Conservation (phyloP, 2,329 filamentous ascomycete genomes). For the Grosmannia penicillata region DNA sequence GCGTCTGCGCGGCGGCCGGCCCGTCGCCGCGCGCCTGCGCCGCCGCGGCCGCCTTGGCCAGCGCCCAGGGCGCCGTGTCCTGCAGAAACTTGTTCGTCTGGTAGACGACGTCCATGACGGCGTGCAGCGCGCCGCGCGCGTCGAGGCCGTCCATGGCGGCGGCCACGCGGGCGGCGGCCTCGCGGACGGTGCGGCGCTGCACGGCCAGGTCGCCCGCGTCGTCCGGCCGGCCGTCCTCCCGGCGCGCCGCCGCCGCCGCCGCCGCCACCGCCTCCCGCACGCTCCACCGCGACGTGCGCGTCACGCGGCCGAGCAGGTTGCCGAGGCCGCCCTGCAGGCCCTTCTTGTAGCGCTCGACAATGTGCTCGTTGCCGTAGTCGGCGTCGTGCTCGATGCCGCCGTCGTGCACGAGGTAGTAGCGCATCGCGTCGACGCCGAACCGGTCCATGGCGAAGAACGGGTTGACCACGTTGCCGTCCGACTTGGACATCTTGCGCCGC, state of each 20-base stretch:
- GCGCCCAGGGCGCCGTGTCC: constrained; percentile 52
- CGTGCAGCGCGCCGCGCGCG: constrained; percentile 48
- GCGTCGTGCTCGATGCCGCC: constrained; percentile 66
- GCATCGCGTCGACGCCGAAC: constrained; percentile 75
- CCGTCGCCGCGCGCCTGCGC: constrained; percentile 22
- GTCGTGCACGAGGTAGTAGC: constrained; percentile 75
- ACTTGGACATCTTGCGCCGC: constrained; percentile 91
- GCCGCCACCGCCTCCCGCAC: constrained; percentile 40
- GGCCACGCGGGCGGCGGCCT: constrained; percentile 26
- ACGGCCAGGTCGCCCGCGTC: constrained; percentile 6
- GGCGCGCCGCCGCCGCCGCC: constrained; percentile 1
- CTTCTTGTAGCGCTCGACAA: constrained; percentile 67
- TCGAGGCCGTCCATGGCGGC: constrained; percentile 48
- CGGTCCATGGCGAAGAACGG: constrained; percentile 82
- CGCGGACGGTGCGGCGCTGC: not conserved
- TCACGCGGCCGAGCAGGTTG: constrained; percentile 62
- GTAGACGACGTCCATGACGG: constrained; percentile 46
- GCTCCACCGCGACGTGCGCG: constrained; percentile 54
- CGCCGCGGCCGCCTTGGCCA: constrained; percentile 51
- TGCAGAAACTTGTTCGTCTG: constrained; percentile 57
- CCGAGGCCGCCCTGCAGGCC: constrained; percentile 64
- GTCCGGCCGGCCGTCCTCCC: constrained; percentile 11
- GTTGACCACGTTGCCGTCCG: constrained; percentile 85
- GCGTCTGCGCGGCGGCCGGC: constrained; percentile 5
- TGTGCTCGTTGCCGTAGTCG: constrained; percentile 67